Evolutionary conservation across 371 early-diverging fungal species (phyloP), one percentile per base, ranked within the genome.

Genomic region (Saksenaea vasiformis): DNA sequence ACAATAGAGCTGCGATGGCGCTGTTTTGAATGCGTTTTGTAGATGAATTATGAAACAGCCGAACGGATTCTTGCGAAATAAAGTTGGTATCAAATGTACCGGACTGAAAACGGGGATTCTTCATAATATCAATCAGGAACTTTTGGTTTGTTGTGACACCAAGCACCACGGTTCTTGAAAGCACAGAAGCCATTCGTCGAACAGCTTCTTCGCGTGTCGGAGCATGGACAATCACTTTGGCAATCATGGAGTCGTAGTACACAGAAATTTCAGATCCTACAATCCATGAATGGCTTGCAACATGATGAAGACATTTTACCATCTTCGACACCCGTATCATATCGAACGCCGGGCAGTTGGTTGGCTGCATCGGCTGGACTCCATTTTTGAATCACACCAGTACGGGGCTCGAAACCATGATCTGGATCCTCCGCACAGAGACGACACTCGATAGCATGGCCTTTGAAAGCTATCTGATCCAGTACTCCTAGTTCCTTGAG

Each of bases 141-240:
- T 78, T 82, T 65, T 87, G 85, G 64, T 91, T 91, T 19, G 90
- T 89, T 0, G 85, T 79, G 28, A 90, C 64, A 41, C 91, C 91
- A 24, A 90, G 63, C 34, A 86, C 75, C 0, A 83, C 80, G 4
- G 85, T 87, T 54, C 84, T 71, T 19, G 80, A 58, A 54, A 98
- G 77, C 0, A 93, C 95, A 19, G 79, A 64, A 1, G 78, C 69
- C 95, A 95, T 95, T 35, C 79, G 81, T 39, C 83, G 74, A 15
- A 93, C 81, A 17, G 95, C 93, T 71, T 87, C 87, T 4, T 72
- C 78, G 27, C 98, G 87, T 1, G 90, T 93, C 14, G 85, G 81
- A 0, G 92, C 97, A 82, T 92, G 89, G 3, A 94, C 91, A 66
- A 90, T 89, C 36, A 98, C 85, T 82, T 98, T 95, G 62, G 92